Evolutionary conservation across 176 grass and related monocot genomes (phyloP).

Genomic region (Chrysopogon serrulatus): DNA sequence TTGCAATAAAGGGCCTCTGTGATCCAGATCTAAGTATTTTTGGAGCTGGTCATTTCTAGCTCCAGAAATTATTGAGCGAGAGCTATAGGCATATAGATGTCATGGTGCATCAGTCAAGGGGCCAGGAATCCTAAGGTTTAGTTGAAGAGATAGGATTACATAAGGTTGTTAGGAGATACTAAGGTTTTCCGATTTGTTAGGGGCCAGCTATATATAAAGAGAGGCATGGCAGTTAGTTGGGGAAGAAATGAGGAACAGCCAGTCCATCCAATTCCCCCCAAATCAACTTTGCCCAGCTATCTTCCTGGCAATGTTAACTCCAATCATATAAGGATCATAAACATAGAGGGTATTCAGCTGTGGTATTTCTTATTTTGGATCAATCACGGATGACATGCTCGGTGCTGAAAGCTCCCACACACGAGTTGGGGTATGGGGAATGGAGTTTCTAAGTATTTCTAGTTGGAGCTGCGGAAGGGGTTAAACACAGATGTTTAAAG

Average conservation of each 20-base stretch:
- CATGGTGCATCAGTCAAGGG: background rate
- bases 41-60: background rate
- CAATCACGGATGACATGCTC: background rate
- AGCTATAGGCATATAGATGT: background rate
- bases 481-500: background rate
- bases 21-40: background rate
- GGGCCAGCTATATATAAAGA: background rate
- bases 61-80: background rate
- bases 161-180: background rate
- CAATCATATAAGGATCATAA: background rate
- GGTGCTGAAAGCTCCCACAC: background rate
- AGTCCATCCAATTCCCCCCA: background rate
- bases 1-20: background rate
- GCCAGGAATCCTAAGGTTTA: background rate
- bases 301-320: background rate
- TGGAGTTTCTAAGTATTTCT: background rate
- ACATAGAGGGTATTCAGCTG: background rate
- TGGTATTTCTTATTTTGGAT: background rate
- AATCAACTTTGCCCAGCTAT: background rate
- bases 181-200: background rate
- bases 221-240: background rate
- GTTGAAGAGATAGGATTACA: background rate
- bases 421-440: background rate
- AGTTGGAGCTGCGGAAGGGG: background rate
- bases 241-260: background rate